Evolutionary conservation across 2,329 filamentous ascomycete species (phyloP).

Genomic region (Diaporthe citri): DNA sequence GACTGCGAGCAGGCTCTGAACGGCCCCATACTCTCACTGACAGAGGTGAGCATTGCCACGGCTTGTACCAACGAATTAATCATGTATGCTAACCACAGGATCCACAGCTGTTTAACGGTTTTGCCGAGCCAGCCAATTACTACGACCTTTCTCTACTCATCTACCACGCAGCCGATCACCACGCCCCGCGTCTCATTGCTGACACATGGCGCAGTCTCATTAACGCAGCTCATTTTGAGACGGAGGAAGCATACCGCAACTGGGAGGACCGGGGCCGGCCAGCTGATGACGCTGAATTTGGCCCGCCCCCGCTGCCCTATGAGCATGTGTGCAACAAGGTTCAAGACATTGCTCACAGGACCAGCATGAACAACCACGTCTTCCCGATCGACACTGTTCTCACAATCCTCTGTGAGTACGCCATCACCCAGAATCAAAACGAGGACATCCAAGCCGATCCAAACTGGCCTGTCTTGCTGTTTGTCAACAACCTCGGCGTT

Average conservation of each 20-base stretch:
- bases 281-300: conserved; percentile 48
- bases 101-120: conserved; percentile 87
- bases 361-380: conserved; percentile 74
- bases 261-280: conserved; percentile 58
- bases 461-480: conserved; percentile 69
- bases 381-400: conserved; percentile 74
- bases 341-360: conserved; percentile 74
- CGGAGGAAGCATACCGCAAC: conserved; percentile 53
- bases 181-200: conserved; percentile 85
- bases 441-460: conserved; percentile 68
- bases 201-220: conserved; percentile 89
- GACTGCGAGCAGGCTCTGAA: conserved; percentile 78
- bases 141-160: conserved; percentile 94
- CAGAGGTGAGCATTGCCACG: conserved; percentile 70
- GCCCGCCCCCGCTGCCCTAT: conserved; percentile 70
- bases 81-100: not conserved
- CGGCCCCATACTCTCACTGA: conserved; percentile 81
- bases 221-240: conserved; percentile 74
- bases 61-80: not conserved
- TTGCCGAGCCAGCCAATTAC: conserved; percentile 88
- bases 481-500: conserved; percentile 66
- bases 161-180: conserved; percentile 91
- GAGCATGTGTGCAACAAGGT: conserved; percentile 76
- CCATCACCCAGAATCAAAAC: conserved; percentile 70
- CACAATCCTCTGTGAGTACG: conserved; percentile 73